These are phyloP conservation scores for Eucalyptus guilfoylei DNA, from an alignment of 345 rosid species.

Conservation along the genomic window DNA sequence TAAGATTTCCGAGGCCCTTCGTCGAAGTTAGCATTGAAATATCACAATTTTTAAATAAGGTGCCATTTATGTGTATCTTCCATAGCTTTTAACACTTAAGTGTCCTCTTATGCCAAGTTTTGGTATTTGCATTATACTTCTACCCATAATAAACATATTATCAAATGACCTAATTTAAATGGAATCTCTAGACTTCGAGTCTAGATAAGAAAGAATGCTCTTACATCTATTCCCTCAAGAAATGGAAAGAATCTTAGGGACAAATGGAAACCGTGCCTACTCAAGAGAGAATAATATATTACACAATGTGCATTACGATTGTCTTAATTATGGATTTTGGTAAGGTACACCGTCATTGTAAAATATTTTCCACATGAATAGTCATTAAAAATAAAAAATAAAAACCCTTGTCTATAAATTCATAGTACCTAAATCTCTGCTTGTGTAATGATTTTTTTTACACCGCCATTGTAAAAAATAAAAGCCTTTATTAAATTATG, in stretches of 20 bases:
- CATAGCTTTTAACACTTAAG: no score
- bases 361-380: neutral
- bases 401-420: no score
- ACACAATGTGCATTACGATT: neutral
- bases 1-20: no score
- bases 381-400: neutral
- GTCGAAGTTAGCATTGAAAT: no score
- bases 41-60: no score
- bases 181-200: neutral
- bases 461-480: no score
- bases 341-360: accelerated
- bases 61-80: no score
- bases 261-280: neutral
- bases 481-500: neutral
- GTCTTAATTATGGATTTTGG: neutral
- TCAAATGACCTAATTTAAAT: no score
- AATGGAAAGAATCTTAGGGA: neutral
- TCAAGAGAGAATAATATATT: neutral
- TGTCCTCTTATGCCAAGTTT: no score
- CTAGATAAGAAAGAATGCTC: neutral
- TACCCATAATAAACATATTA: no score
- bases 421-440: neutral
- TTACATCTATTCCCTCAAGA: no score
- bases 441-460: neutral
- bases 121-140: no score